Evolutionary conservation across 108 stramenopile species (phyloP).

Genomic region (Cyclotella baltica): DNA sequence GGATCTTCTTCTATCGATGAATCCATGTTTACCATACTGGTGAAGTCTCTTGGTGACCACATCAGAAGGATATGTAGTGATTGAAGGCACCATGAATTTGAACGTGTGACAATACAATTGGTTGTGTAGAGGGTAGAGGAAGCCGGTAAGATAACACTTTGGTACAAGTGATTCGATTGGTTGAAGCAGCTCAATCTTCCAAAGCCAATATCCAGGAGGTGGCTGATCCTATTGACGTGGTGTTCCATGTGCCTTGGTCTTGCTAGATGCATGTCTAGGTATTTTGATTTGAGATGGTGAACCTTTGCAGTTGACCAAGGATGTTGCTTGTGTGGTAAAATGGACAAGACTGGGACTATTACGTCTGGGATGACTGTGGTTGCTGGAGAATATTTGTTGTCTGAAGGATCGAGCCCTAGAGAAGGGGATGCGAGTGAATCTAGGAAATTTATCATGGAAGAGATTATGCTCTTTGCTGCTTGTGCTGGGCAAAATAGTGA

Average conservation of each 20-base stretch:
- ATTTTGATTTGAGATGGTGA: constrained; percentile 92
- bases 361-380: constrained; percentile 52
- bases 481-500: constrained; percentile 67
- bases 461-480: constrained; percentile 55
- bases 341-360: constrained; percentile 92
- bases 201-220: constrained; percentile 86
- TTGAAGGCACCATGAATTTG: constrained; percentile 74
- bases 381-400: constrained; percentile 43
- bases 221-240: constrained; percentile 76
- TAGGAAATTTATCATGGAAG: constrained; percentile 44
- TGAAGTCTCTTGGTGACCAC: constrained; percentile 75
- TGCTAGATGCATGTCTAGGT: constrained; percentile 75
- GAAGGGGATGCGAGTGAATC: constrained; percentile 23
- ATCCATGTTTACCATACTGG: constrained; percentile 84
- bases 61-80: constrained; percentile 52
- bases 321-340: constrained; percentile 75
- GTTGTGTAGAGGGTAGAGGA: constrained; percentile 62
- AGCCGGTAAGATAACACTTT: constrained; percentile 68
- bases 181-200: constrained; percentile 82
- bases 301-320: constrained; percentile 71
- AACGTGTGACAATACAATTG: constrained; percentile 55
- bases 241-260: constrained; percentile 94
- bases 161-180: constrained; percentile 78
- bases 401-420: constrained; percentile 23
- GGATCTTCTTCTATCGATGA: constrained; percentile 89